Conservation (phyloP, 805 yeast genomes). For the Starmerella riodocensis region DNA sequence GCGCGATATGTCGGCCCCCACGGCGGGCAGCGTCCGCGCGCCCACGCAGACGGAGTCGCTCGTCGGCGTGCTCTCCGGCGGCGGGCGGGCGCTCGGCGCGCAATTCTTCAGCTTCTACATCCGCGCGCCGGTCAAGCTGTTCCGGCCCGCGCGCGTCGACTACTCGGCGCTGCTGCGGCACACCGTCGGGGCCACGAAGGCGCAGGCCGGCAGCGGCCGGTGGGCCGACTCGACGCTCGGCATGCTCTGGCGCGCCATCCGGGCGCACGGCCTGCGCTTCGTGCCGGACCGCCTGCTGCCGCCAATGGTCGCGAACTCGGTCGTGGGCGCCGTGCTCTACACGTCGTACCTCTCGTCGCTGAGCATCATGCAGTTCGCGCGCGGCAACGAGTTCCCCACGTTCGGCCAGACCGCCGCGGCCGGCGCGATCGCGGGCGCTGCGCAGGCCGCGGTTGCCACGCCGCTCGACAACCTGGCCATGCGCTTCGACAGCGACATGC, state of each 20-base stretch:
- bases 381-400: conserved; percentile 35
- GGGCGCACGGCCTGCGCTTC: conserved; percentile 71
- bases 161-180: conserved; percentile 37
- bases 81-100: conserved; percentile 68
- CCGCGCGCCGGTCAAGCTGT: conserved; percentile 70
- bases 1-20: conserved; percentile 12
- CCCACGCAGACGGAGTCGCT: conserved; percentile 25
- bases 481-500: conserved; percentile 62
- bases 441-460: conserved; percentile 82
- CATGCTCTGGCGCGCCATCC: conserved; percentile 54
- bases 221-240: conserved; percentile 72
- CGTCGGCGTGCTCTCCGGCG: conserved; percentile 73
- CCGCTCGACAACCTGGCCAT: conserved; percentile 87
- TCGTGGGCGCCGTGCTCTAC: conserved; percentile 76
- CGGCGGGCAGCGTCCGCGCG: conserved; percentile 11
- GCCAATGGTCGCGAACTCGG: conserved; percentile 76
- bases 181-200: conserved; percentile 8
- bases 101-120: conserved; percentile 68
- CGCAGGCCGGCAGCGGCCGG: conserved; percentile 31
- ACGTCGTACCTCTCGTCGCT: conserved; percentile 52
- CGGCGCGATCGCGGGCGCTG: conserved; percentile 75
- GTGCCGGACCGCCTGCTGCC: conserved; percentile 78
- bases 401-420: conserved; percentile 42
- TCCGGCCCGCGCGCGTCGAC: conserved; percentile 83
- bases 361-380: conserved; percentile 17